These are phyloP conservation scores for Panicum miliaceum DNA, from an alignment of 176 grass and related monocot genomes.

Conservation along the genomic window DNA sequence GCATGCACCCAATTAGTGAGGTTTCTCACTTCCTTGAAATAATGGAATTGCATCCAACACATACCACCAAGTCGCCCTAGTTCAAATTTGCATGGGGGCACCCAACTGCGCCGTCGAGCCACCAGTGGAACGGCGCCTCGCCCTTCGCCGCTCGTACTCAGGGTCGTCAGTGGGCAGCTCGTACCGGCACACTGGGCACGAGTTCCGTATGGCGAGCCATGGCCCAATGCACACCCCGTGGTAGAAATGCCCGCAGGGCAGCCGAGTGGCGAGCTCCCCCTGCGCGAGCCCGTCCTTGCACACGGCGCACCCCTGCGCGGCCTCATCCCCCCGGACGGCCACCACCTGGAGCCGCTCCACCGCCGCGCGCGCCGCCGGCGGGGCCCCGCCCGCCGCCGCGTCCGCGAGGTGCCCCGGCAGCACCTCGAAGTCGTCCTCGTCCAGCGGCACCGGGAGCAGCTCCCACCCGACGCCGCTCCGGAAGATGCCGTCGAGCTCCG, in stretches of 20 bases:
- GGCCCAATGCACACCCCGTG: constrained; percentile 66
- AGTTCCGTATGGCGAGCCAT: constrained; percentile 72
- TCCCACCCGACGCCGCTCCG: constrained; percentile 57
- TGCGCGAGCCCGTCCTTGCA: constrained; percentile 71
- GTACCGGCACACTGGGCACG: constrained; percentile 71
- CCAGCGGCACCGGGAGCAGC: constrained; percentile 54
- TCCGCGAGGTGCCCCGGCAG: constrained; percentile 56
- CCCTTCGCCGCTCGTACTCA: constrained; percentile 64
- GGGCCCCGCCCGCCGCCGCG: constrained; percentile 41
- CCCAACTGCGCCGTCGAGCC: background rate
- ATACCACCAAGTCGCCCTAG: constrained; percentile 26
- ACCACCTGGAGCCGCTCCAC: constrained; percentile 64
- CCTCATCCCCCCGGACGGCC: constrained; percentile 40
- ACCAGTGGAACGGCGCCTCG: constrained; percentile 22
- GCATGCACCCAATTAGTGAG: constrained; percentile 35
- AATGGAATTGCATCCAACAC: constrained; percentile 25
- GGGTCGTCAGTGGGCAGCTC: constrained; percentile 82
- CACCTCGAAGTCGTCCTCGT: constrained; percentile 61
- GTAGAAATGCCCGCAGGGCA: constrained; percentile 72
- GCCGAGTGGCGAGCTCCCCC: constrained; percentile 57
- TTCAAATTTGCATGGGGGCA: constrained; percentile 32
- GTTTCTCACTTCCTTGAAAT: constrained; percentile 30
- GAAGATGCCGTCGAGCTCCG: constrained; percentile 51
- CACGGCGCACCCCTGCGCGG: constrained; percentile 47
- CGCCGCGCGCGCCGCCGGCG: constrained; percentile 55